Conservation (phyloP, 768 basidiomycete genomes). For the Thelephora ganbajun region DNA sequence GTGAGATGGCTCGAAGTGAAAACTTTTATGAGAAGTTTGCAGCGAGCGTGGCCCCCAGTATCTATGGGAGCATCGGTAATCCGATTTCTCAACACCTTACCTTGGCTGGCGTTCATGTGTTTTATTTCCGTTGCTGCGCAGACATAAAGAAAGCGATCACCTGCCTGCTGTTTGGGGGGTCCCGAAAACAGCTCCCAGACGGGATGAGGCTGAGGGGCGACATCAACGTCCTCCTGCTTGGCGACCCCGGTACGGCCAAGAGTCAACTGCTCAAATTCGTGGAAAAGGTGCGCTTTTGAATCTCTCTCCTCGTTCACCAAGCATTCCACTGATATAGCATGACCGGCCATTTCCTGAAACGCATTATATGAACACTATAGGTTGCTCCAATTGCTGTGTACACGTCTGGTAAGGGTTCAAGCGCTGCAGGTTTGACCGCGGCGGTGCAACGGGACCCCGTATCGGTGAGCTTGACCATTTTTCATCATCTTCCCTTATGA, state of each 20-base stretch:
- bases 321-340: not conserved
- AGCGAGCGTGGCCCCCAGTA: constrained; percentile 90
- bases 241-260: constrained; percentile 98
- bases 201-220: constrained; percentile 95
- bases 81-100: not conserved
- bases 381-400: constrained; percentile 98
- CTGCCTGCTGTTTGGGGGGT: constrained; percentile 93
- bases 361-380: constrained; percentile 20
- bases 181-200: constrained; percentile 93
- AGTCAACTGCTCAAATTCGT: constrained; percentile 97
- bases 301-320: not conserved
- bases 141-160: constrained; percentile 98
- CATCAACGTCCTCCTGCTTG: constrained; percentile 91
- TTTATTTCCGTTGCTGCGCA: constrained; percentile 15
- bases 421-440: constrained; percentile 96
- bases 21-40: constrained; percentile 90
- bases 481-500: not conserved
- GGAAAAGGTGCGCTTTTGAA: constrained; percentile 51
- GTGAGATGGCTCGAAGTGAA: constrained; percentile 77
- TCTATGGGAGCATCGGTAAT: constrained; percentile 86
- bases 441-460: constrained; percentile 89
- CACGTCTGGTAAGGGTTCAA: constrained; percentile 96
- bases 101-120: not conserved
- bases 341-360: no score
- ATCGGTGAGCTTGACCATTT: constrained; percentile 45